These are phyloP conservation scores for Aspergillus fructus DNA, from an alignment of 2,329 filamentous ascomycete species.

Conservation along the genomic window DNA sequence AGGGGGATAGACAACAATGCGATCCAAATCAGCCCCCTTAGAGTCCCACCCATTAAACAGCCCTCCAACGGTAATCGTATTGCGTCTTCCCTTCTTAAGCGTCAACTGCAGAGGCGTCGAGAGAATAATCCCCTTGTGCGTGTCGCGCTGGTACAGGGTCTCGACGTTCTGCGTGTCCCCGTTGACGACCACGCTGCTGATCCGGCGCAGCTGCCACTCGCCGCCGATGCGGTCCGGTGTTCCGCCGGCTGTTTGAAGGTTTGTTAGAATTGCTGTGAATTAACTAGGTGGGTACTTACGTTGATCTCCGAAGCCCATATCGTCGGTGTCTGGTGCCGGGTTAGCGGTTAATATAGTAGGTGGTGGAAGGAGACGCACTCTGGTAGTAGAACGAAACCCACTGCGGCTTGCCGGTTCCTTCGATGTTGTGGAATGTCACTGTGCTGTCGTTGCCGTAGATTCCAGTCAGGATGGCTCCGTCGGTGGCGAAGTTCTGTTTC, in stretches of 20 bases:
- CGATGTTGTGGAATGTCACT: conserved; percentile 50
- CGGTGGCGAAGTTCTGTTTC: conserved; percentile 47
- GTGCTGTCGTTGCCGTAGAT: conserved; percentile 58
- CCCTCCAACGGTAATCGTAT: conserved; percentile 59
- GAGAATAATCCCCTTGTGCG: conserved; percentile 60
- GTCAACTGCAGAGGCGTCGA: conserved; percentile 57
- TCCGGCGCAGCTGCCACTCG: conserved; percentile 59
- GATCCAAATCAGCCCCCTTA: conserved; percentile 60
- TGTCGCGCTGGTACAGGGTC: conserved; percentile 55
- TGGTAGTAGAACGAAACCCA: conserved; percentile 62
- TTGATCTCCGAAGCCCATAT: conserved; percentile 28
- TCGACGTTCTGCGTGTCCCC: conserved; percentile 50
- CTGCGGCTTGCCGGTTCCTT: conserved; percentile 53
- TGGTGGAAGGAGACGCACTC: conserved; percentile 24
- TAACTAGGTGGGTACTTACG: conserved; percentile 12
- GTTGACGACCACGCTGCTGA: conserved; percentile 62
- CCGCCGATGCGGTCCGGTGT: conserved; percentile 61
- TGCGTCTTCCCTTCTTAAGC: conserved; percentile 51
- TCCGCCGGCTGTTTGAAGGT: conserved; percentile 44
- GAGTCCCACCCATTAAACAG: conserved; percentile 56
- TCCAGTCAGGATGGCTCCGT: conserved; percentile 50
- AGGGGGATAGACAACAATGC: conserved; percentile 60
- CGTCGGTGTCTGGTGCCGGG: conserved; percentile 19
- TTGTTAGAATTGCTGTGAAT: not conserved
- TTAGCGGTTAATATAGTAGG: not conserved